Conservation (phyloP, 2,329 filamentous ascomycete species). For the Decorospora gaudefroyi region DNA sequence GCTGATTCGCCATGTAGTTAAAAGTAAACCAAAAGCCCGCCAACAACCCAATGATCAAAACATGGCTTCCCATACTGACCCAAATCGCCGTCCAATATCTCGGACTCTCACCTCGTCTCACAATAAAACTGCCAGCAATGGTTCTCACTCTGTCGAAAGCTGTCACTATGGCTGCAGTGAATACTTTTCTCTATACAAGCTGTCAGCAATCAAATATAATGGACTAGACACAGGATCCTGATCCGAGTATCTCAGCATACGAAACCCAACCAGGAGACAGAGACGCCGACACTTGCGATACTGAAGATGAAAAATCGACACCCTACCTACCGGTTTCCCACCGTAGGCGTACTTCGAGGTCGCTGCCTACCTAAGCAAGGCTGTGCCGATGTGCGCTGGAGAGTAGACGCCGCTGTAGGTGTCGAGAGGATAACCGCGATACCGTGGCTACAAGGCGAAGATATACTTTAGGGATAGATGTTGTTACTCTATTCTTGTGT, state of each 20-base stretch:
- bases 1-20: conserved; percentile 56
- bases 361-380: conserved; percentile 66
- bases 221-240: too few species aligned
- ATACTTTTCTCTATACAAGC: conserved; percentile 68
- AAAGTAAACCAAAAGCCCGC: conserved; percentile 60
- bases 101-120: conserved; percentile 64
- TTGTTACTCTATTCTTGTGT: conserved; percentile 49
- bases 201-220: too few species aligned
- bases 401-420: conserved; percentile 71
- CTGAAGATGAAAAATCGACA: conserved; percentile 76
- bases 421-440: conserved; percentile 74
- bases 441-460: conserved; percentile 68
- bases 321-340: conserved; percentile 68
- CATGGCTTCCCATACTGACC: conserved; percentile 65
- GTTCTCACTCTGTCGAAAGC: conserved; percentile 67
- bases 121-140: conserved; percentile 69
- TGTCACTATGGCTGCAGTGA: conserved; percentile 63
- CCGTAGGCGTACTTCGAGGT: conserved; percentile 64
- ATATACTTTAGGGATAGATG: conserved; percentile 67
- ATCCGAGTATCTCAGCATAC: conserved; percentile 65
- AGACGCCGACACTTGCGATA: conserved; percentile 65
- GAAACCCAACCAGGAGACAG: conserved; percentile 70
- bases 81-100: conserved; percentile 68
- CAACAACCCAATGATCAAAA: conserved; percentile 62
- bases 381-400: conserved; percentile 71